Base-by-base conservation (phyloP, 2,329 filamentous ascomycete species). In the Aspergillus versicolor region DNA sequence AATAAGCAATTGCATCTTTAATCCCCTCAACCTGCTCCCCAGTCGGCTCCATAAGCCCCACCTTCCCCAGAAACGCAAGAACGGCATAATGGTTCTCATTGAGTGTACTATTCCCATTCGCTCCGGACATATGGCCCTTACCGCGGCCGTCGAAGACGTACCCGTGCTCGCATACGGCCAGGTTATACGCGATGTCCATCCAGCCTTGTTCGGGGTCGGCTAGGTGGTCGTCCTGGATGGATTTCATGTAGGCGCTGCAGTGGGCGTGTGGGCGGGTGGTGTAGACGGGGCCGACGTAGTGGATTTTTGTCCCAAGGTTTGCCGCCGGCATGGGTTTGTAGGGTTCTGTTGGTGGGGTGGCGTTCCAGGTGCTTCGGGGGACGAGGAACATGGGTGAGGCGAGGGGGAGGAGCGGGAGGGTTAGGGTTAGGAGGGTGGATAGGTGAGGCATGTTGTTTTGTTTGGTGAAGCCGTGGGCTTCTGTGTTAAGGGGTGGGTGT, bases 61-160 rank as follows among this genome's bases (percentile, higher is more conserved):
- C 22, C 40, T 59, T 59, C 4, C 47, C 57, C 1, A 59, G 38
- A 19, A 59, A 59, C 11, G 53, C 53, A 4, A 59, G 17, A 8
- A 59, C 57, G 3, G 57, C 57, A 22, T 59, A 59, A 22, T 59
- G 57, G 4, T 59, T 32, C n/a, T 42, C 45, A 13, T 59, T 59
- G 17, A 59, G 24, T 11, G 22, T 30, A 3, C 22, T 27, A 15
- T 56, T 32, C 4, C 57, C 57, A 40, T 59, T 59, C 27, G 53
- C 53, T 2, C 57, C 53, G 17, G 43, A 53, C 19, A 43, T 38
- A 32, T 56, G 57, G 2, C 57, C 57, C 32, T 47, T 46, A 2
- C 53, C 57, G 12, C 53, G 49, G 0, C 53, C 57, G 13, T 59
- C 57, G 15, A 38, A 59, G 4, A 59, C 53, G 15, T 56, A 59